These are phyloP conservation scores for Saccharomycopsis hybrid DNA, from an alignment of 1,139 yeast genomes.

Conservation along the genomic window DNA sequence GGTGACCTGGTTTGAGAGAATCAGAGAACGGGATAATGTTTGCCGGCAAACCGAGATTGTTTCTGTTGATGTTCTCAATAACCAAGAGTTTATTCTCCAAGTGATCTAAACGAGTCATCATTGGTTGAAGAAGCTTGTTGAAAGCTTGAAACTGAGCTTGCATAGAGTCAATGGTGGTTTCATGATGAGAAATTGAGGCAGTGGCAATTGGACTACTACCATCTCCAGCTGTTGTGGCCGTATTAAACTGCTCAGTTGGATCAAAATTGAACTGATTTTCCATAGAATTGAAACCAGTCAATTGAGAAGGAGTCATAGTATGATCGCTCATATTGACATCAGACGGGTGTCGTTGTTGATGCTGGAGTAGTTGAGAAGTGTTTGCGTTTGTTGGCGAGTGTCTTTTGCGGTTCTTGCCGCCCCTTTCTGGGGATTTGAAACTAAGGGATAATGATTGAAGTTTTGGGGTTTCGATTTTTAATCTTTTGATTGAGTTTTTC, in stretches of 20 bases:
- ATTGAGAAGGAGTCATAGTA: conserved; percentile 4
- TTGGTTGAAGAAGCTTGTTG: conserved; percentile 11
- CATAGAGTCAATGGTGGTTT: not conserved
- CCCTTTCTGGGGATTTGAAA: conserved; percentile 3
- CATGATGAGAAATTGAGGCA: not conserved
- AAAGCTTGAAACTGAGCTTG: conserved; percentile 5
- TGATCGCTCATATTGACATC: not conserved
- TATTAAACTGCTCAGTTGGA: not conserved
- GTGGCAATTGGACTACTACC: not conserved
- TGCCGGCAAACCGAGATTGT: conserved; percentile 19
- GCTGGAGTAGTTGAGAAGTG: not conserved
- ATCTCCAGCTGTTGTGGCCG: not conserved
- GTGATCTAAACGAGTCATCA: conserved; percentile 7
- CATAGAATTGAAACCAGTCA: not conserved
- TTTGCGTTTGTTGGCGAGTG: not conserved
- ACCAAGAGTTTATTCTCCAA: conserved; percentile 18
- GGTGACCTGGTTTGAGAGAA: conserved; percentile 12
- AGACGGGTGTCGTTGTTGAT: not conserved
- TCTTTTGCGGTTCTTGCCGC: not conserved
- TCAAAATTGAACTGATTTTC: conserved; percentile 8
- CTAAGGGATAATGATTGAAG: conserved; percentile 3
- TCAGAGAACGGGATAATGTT: conserved; percentile 18
- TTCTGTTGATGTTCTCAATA: conserved; percentile 19
- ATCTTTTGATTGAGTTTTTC: conserved; percentile 13
- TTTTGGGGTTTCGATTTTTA: conserved; percentile 16